Conservation (phyloP, 2,329 filamentous ascomycete species). For the Diaporthe sp. region DNA sequence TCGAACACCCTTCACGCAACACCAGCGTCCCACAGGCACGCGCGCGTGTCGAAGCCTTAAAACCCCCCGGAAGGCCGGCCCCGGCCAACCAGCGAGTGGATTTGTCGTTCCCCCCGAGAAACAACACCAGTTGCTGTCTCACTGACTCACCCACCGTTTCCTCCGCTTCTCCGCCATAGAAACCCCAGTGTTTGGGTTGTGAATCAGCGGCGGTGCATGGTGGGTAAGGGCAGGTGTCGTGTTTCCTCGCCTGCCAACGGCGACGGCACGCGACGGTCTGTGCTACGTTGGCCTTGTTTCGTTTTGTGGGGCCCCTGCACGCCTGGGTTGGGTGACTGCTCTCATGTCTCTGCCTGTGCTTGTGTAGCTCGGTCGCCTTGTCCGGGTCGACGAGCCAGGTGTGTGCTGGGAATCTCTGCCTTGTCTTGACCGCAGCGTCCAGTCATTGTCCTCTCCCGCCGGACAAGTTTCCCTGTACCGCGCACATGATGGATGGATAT, state of each 20-base stretch:
- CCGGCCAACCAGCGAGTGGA: background rate
- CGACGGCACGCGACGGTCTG: conserved; percentile 26
- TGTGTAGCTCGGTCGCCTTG: conserved; percentile 34
- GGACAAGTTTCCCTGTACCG: background rate
- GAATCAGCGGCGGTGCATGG: background rate
- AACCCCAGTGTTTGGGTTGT: background rate
- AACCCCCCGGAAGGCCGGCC: background rate
- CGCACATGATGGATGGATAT: background rate
- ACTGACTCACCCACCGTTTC: background rate
- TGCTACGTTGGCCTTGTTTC: conserved; percentile 4
- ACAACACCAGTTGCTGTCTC: background rate
- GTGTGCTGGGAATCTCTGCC: too few relatives aligned
- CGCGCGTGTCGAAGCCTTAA: background rate
- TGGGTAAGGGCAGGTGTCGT: background rate
- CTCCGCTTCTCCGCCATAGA: background rate
- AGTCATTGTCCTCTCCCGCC: background rate
- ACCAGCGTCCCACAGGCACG: background rate
- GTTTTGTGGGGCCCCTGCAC: background rate
- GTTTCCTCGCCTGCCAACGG: background rate
- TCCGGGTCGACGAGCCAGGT: background rate
- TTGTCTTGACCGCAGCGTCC: background rate
- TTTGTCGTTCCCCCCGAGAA: background rate
- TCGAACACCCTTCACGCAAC: background rate
- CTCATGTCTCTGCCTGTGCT: conserved; percentile 33
- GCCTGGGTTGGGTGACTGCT: background rate